These are phyloP conservation scores for Xylaria castorea DNA, from an alignment of 495 filamentous ascomycete species.

Conservation along the genomic window DNA sequence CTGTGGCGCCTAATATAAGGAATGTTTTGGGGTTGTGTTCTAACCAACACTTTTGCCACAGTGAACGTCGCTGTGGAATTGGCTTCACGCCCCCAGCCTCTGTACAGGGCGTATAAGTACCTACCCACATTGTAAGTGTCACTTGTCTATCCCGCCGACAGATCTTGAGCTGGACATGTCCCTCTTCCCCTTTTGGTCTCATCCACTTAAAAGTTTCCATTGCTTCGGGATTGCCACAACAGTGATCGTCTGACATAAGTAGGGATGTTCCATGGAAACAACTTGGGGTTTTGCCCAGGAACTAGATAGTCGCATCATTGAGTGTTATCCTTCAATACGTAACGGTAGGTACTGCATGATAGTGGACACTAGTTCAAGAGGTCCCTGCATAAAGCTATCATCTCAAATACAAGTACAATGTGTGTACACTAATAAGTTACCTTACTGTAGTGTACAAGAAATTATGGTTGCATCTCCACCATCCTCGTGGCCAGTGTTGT, in stretches of 20 bases:
- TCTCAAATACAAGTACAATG: constrained; percentile 22
- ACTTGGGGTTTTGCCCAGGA: not conserved
- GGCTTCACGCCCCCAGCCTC: not conserved
- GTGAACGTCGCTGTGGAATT: constrained; percentile 8
- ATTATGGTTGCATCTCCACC: constrained; percentile 24
- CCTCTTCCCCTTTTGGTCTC: constrained; percentile 16
- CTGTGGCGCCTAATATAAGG: constrained; percentile 18
- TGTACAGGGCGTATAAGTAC: too few relatives aligned
- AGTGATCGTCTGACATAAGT: constrained; percentile 18
- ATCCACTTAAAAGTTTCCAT: constrained; percentile 11
- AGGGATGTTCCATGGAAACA: constrained; percentile 17
- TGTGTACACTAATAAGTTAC: constrained; percentile 21
- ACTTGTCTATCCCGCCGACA: not conserved
- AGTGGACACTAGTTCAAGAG: constrained; percentile 10
- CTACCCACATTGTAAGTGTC: not conserved
- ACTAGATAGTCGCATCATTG: not conserved
- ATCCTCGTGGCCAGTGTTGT: constrained; percentile 14
- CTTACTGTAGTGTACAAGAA: not conserved
- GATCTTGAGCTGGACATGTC: not conserved
- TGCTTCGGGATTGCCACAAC: constrained; percentile 25
- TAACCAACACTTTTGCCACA: constrained; percentile 13
- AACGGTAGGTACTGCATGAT: constrained; percentile 7
- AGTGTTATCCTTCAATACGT: not conserved
- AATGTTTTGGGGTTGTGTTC: not conserved
- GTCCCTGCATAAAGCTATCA: constrained; percentile 24